Evolutionary conservation across 192 early-diverging fungal species (phyloP).

Genomic region (Mycoemilia scoparia): DNA sequence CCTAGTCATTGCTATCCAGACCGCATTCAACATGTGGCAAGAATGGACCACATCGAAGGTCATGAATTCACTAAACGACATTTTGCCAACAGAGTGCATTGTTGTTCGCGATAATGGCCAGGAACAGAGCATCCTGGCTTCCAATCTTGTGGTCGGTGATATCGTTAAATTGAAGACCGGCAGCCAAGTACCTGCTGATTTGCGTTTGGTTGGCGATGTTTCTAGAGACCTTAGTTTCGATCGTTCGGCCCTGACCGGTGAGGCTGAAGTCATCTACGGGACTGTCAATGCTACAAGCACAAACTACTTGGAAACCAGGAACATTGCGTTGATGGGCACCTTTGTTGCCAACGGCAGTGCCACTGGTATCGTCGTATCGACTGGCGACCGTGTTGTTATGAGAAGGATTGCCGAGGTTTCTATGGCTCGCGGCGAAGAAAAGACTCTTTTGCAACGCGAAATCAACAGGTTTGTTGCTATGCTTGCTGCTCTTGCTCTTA

Average conservation of each 20-base stretch:
- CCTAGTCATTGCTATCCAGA: conserved; percentile 45
- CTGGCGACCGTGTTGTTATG: conserved; percentile 58
- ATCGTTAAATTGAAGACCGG: conserved; percentile 46
- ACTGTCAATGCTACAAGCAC: conserved; percentile 43
- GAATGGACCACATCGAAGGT: conserved; percentile 47
- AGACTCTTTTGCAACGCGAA: conserved; percentile 42
- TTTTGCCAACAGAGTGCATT: conserved; percentile 39
- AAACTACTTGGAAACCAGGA: conserved; percentile 60
- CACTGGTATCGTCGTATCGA: conserved; percentile 55
- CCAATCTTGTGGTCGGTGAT: conserved; percentile 55
- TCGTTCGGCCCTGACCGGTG: conserved; percentile 61
- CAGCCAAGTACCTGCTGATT: conserved; percentile 60
- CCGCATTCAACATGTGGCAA: conserved; percentile 48
- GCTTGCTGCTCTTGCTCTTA: conserved; percentile 35
- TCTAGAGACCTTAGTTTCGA: conserved; percentile 56
- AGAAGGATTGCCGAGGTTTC: conserved; percentile 52
- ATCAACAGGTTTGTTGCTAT: conserved; percentile 65
- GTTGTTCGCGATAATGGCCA: conserved; percentile 52
- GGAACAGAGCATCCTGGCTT: conserved; percentile 28
- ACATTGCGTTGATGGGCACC: conserved; percentile 61
- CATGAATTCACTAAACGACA: conserved; percentile 52
- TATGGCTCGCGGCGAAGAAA: conserved; percentile 5
- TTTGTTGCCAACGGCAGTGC: conserved; percentile 52
- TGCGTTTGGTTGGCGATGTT: conserved; percentile 41
- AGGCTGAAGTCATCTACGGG: conserved; percentile 43